Conservation (phyloP, 768 basidiomycete genomes). For the Pleurotus citrinopileatus region DNA sequence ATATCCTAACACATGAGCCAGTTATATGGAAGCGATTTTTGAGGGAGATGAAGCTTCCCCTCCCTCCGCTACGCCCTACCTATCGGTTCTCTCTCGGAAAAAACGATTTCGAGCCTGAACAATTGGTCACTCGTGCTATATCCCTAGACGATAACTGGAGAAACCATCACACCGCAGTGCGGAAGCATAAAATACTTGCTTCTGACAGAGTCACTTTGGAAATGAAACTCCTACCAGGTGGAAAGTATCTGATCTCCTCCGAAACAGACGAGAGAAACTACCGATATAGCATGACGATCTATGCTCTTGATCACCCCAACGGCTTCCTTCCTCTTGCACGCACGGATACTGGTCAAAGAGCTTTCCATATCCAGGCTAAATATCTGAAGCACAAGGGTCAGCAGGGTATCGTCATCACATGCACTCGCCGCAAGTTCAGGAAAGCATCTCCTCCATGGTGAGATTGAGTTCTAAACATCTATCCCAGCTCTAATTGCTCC, state of each 20-base stretch:
- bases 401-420: slow-evolving; percentile 57
- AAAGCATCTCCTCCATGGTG: not conserved
- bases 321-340: slow-evolving; percentile 47
- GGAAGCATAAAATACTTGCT: slow-evolving; percentile 21
- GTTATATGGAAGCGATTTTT: slow-evolving; percentile 72
- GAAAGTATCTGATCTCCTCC: slow-evolving; percentile 65
- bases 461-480: not conserved
- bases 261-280: slow-evolving; percentile 40
- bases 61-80: slow-evolving; percentile 62
- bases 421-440: slow-evolving; percentile 36
- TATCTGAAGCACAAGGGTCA: slow-evolving; percentile 46
- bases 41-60: slow-evolving; percentile 45
- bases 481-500: not conserved
- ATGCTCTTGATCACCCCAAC: slow-evolving; percentile 51
- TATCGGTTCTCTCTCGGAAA: slow-evolving; percentile 36
- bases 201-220: slow-evolving; percentile 40
- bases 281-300: slow-evolving; percentile 51
- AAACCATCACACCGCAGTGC: slow-evolving; percentile 32
- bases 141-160: slow-evolving; percentile 63
- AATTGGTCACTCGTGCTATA: slow-evolving; percentile 56
- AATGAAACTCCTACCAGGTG: slow-evolving; percentile 62
- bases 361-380: slow-evolving; percentile 56
- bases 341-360: slow-evolving; percentile 45
- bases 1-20: slow-evolving; percentile 62
- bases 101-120: slow-evolving; percentile 48